Conservation (phyloP, 2,329 filamentous ascomycete species). For the Hypoxylon sp. region DNA sequence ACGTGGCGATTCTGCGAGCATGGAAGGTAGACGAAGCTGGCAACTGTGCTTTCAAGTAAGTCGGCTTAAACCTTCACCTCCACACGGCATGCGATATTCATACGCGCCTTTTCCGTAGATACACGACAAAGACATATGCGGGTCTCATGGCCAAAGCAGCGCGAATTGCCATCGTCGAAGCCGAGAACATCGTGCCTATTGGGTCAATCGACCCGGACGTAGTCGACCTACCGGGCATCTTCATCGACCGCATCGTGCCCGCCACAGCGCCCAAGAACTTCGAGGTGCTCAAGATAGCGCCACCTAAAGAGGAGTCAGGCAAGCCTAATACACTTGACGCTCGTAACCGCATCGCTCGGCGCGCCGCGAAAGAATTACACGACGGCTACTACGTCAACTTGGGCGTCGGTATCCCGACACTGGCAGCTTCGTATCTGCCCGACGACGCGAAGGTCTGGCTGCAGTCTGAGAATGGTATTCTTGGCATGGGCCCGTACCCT, state of each 20-base stretch:
- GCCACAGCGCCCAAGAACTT: constrained; percentile 79
- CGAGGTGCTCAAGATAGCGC: constrained; percentile 74
- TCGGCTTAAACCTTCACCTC: not conserved
- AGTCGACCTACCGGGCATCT: constrained; percentile 86
- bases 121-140: constrained; percentile 82
- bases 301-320: constrained; percentile 61
- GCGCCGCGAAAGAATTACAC: constrained; percentile 86
- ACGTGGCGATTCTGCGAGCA: constrained; percentile 83
- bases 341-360: constrained; percentile 79
- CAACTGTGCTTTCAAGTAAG: constrained; percentile 82
- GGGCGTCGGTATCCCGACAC: constrained; percentile 87
- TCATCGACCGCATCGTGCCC: constrained; percentile 84
- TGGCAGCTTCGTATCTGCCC: constrained; percentile 84
- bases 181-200: constrained; percentile 83
- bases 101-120: constrained; percentile 57
- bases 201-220: constrained; percentile 81
- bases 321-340: constrained; percentile 66
- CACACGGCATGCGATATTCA: not conserved
- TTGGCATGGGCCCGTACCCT: constrained; percentile 88
- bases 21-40: constrained; percentile 83
- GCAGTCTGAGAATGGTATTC: constrained; percentile 88
- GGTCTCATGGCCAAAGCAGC: constrained; percentile 87
- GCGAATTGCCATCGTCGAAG: constrained; percentile 83
- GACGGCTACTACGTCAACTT: constrained; percentile 86
- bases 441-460: constrained; percentile 81